These are phyloP conservation scores for Pseudocercospora fuligena DNA, from an alignment of 2,329 filamentous ascomycete species.

Conservation along the genomic window DNA sequence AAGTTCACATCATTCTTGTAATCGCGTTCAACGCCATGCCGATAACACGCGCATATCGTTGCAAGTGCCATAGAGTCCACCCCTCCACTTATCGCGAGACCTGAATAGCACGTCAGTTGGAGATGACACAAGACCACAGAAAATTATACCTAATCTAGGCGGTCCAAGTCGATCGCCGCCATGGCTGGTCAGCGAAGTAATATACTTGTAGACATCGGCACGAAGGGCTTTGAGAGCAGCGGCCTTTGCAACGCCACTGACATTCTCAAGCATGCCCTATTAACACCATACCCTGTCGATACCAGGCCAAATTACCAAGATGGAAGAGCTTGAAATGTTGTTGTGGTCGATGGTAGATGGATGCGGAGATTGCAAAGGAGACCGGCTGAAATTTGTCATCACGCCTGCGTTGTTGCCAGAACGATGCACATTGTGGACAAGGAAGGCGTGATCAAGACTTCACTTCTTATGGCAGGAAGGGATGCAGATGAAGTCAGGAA, in stretches of 20 bases:
- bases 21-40: constrained; percentile 20
- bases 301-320: not conserved
- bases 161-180: not conserved
- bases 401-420: not conserved
- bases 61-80: constrained; percentile 98
- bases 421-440: not conserved
- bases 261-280: constrained; percentile 8
- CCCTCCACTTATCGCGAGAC: constrained; percentile 85
- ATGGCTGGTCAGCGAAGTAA: constrained; percentile 3
- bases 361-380: not conserved
- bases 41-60: constrained; percentile 64
- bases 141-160: constrained; percentile 12
- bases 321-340: not conserved
- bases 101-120: constrained; percentile 30
- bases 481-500: not conserved
- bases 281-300: not conserved
- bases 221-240: constrained; percentile 3
- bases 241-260: constrained; percentile 6
- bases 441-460: not conserved
- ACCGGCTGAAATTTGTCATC: not conserved
- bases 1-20: constrained; percentile 39
- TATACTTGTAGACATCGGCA: constrained; percentile 11
- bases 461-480: not conserved
- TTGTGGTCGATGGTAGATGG: not conserved
- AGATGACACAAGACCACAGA: not conserved